These are phyloP conservation scores for Epichloe sibirici DNA, from an alignment of 2,329 filamentous ascomycete genomes.

Conservation along the genomic window DNA sequence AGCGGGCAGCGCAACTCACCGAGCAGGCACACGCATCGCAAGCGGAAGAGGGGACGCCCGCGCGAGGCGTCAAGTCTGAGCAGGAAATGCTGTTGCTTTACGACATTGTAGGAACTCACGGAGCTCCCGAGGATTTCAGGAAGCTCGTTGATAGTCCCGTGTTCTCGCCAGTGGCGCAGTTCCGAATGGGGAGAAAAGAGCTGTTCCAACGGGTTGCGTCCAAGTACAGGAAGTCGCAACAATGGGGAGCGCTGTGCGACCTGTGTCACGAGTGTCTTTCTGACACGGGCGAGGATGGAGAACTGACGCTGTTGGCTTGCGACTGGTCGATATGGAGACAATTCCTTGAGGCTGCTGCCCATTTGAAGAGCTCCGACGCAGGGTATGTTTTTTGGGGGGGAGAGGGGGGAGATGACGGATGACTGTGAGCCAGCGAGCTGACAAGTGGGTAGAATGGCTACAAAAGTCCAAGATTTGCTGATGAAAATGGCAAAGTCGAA, in stretches of 20 bases:
- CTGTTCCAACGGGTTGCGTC: conserved; percentile 29
- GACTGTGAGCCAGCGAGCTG: background rate
- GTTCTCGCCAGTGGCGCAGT: conserved; percentile 31
- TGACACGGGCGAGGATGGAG: conserved; percentile 22
- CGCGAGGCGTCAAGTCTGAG: conserved; percentile 29
- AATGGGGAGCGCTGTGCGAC: conserved; percentile 31
- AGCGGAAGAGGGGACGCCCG: conserved; percentile 10
- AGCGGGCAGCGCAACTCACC: conserved; percentile 33
- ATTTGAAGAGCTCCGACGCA: conserved; percentile 18
- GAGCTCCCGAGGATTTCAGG: conserved; percentile 27
- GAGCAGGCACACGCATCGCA: conserved; percentile 21
- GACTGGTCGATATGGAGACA: conserved; percentile 31
- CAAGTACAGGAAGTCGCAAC: conserved; percentile 23
- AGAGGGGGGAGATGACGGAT: too few species aligned
- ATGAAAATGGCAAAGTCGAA: conserved; percentile 17
- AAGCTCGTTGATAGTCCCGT: conserved; percentile 26
- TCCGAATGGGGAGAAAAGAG: conserved; percentile 34
- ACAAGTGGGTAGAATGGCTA: conserved; percentile 15
- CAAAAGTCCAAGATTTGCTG: conserved; percentile 19
- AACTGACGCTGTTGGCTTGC: conserved; percentile 30
- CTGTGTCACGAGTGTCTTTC: conserved; percentile 33
- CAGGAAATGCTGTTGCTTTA: conserved; percentile 40
- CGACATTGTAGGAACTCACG: conserved; percentile 32
- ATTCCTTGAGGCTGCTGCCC: conserved; percentile 26
- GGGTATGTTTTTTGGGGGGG: conserved; percentile 17